These are phyloP conservation scores for Eimeria acervulina DNA, from an alignment of 169 alveolate genomes.

Conservation along the genomic window DNA sequence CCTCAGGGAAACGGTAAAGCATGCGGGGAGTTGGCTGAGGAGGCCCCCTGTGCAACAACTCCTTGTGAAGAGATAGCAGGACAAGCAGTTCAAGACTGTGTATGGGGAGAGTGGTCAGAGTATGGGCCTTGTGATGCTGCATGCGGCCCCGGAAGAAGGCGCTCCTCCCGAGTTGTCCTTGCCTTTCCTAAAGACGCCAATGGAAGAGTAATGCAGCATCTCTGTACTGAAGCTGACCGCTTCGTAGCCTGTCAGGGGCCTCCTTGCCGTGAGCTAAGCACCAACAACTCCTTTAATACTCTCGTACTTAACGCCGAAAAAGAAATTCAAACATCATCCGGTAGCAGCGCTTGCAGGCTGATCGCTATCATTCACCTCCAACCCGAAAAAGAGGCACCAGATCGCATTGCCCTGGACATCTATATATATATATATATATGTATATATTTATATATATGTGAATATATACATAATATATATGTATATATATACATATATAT, in stretches of 20 bases:
- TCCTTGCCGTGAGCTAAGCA: conserved; percentile 73
- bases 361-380: too few species aligned
- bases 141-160: conserved; percentile 86
- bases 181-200: conserved; percentile 77
- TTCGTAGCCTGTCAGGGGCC: conserved; percentile 76
- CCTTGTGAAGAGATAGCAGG: conserved; percentile 81
- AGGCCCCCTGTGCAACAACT: conserved; percentile 81
- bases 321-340: background rate
- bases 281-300: too few species aligned
- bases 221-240: conserved; percentile 53
- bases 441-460: too few species aligned
- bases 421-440: too few species aligned
- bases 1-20: conserved; percentile 84
- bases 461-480: too few species aligned
- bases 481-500: too few species aligned
- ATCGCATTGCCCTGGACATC: too few species aligned
- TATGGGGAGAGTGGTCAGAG: conserved; percentile 85
- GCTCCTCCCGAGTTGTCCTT: conserved; percentile 77
- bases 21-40: conserved; percentile 83
- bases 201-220: conserved; percentile 44
- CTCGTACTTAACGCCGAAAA: too few species aligned
- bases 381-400: too few species aligned
- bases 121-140: conserved; percentile 86
- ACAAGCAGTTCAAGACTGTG: conserved; percentile 70
- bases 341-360: too few species aligned